A percentile compares a stretch with the other conserved stretches of the same genome.
phyloP scores from a whole-genome alignment of 176 grass and related monocot species.

The Triticum monococcum region DNA sequence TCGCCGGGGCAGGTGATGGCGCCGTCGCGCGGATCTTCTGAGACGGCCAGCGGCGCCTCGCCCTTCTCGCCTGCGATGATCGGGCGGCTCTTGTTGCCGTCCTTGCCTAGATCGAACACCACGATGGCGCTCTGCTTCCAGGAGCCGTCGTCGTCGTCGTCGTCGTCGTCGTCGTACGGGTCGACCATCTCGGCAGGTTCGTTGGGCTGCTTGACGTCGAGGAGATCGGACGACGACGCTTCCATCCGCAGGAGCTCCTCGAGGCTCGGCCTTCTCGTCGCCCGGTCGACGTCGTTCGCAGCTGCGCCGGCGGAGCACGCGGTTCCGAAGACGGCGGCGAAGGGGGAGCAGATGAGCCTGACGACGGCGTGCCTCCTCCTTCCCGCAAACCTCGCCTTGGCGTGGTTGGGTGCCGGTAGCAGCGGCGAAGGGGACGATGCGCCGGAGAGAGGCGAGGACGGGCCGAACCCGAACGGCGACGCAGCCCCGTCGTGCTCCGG shows the following conservation, averaged over 20 bases:
- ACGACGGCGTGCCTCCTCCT: neutral
- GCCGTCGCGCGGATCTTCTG: neutral
- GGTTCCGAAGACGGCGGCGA: constrained; percentile 10
- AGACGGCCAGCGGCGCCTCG: neutral
- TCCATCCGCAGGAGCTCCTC: constrained; percentile 44
- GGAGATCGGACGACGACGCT: neutral
- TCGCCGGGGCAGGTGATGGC: neutral
- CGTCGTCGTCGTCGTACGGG: neutral
- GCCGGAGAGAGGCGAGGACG: neutral
- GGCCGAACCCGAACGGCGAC: neutral
- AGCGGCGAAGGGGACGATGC: constrained; percentile 5
- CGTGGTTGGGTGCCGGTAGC: neutral
- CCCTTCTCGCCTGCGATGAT: neutral
- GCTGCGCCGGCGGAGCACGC: neutral
- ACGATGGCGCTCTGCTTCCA: neutral
- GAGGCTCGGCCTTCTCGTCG: constrained; percentile 1
- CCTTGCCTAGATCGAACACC: neutral
- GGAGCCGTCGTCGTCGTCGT: neutral
- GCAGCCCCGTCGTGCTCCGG: neutral
- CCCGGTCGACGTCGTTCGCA: neutral
- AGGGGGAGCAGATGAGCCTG: constrained; percentile 4
- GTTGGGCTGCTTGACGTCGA: neutral
- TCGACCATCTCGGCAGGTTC: too few species aligned
- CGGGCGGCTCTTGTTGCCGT: neutral
- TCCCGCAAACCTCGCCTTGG: neutral